Percentiles rank a stretch among this genome's conserved stretches.
These are phyloP conservation scores for Dichomitus squalens DNA, from an alignment of 1,284 basidiomycete species.

Conservation along the genomic window DNA sequence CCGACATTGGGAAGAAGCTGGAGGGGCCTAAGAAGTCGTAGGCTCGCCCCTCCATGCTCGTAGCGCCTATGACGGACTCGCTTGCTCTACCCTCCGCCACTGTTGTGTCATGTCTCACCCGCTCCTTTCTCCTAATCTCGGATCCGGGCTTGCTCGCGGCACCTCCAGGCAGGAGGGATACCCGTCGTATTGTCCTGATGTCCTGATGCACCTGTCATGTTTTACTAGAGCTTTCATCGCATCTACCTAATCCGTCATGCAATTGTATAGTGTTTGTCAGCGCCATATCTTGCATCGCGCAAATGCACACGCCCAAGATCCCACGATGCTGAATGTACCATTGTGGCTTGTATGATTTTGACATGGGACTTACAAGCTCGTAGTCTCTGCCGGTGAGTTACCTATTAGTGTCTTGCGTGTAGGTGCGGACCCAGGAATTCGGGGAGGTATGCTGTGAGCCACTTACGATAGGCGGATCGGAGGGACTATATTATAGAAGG, in stretches of 20 bases:
- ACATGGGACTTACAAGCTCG: no score
- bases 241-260: slow-evolving; percentile 20
- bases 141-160: background rate
- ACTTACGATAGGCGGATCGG: no score
- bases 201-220: slow-evolving; percentile 13
- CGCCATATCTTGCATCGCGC: background rate
- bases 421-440: no score
- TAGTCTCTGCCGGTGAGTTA: no score
- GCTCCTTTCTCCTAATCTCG: background rate
- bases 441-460: no score
- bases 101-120: background rate
- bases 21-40: slow-evolving; percentile 74
- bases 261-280: slow-evolving; percentile 10
- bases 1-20: slow-evolving; percentile 83
- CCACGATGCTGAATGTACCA: no score
- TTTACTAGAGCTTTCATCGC: slow-evolving; percentile 25
- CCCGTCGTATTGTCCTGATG: slow-evolving; percentile 7
- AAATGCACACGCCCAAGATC: no score
- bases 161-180: background rate
- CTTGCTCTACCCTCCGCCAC: background rate
- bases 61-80: slow-evolving; percentile 13
- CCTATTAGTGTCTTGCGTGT: no score
- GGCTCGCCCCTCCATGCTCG: slow-evolving; percentile 35
- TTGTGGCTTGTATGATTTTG: no score
- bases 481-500: no score